Conservation (phyloP, 2,329 filamentous ascomycete genomes). For the Amauroascus verrucosus region DNA sequence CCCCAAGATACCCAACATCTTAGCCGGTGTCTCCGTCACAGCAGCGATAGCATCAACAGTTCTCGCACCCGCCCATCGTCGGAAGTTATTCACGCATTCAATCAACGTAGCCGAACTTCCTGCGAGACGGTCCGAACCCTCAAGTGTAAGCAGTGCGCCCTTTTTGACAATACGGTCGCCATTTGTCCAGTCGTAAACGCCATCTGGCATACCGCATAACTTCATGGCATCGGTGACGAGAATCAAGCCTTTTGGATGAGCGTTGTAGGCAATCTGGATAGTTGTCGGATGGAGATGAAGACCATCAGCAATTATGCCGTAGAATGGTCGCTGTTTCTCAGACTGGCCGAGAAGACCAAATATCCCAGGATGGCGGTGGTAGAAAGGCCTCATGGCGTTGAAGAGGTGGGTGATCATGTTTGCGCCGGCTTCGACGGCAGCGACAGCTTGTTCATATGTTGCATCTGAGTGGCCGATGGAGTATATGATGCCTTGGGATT, state of each 20-base stretch:
- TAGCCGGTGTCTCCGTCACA: conserved; percentile 32
- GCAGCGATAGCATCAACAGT: conserved; percentile 34
- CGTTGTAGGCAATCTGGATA: conserved; percentile 79
- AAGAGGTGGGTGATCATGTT: conserved; percentile 90
- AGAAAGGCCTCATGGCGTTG: conserved; percentile 84
- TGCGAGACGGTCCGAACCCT: conserved; percentile 69
- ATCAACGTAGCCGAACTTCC: conserved; percentile 47
- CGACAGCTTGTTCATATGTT: conserved; percentile 69
- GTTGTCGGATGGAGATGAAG: conserved; percentile 82
- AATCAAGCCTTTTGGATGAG: conserved; percentile 73
- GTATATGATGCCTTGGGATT: conserved; percentile 57
- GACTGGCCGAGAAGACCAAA: conserved; percentile 71
- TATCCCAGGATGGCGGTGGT: conserved; percentile 83
- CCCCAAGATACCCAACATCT: conserved; percentile 30
- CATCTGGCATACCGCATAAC: conserved; percentile 72
- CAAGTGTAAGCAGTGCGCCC: conserved; percentile 61
- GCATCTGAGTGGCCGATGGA: conserved; percentile 81
- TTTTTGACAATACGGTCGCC: conserved; percentile 49
- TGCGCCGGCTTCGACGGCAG: conserved; percentile 61
- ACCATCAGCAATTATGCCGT: conserved; percentile 82
- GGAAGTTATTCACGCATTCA: conserved; percentile 38
- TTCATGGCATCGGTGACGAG: conserved; percentile 91
- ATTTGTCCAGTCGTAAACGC: conserved; percentile 78
- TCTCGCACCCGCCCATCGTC: conserved; percentile 32
- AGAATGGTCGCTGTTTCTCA: conserved; percentile 54